These are phyloP conservation scores for Arxiozyma slooffiae DNA, from an alignment of 1,139 yeast genomes.

Conservation along the genomic window DNA sequence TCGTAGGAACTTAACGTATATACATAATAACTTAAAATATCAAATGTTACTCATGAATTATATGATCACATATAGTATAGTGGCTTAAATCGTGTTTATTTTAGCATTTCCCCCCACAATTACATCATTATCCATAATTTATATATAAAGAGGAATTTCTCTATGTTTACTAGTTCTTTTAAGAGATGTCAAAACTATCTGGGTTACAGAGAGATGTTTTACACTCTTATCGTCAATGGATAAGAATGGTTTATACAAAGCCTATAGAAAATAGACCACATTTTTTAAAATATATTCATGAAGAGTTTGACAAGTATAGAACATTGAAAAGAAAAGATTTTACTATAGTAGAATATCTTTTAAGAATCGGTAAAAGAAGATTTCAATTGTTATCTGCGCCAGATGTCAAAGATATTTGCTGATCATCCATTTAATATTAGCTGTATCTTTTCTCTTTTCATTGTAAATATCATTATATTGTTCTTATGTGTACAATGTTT, in stretches of 20 bases:
- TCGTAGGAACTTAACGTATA: too few species aligned
- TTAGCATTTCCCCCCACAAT: too few species aligned
- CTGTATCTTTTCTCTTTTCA: background rate
- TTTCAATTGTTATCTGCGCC: slow-evolving; percentile 64
- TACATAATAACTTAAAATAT: too few species aligned
- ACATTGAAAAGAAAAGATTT: slow-evolving; percentile 68
- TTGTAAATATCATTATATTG: background rate
- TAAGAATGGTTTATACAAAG: slow-evolving; percentile 46
- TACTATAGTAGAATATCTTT: slow-evolving; percentile 73
- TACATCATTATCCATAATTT: too few species aligned
- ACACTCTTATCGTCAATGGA: slow-evolving; percentile 49
- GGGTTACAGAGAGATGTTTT: slow-evolving; percentile 59
- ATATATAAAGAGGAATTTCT: too few species aligned
- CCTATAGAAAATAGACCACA: slow-evolving; percentile 37
- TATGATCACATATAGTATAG: too few species aligned
- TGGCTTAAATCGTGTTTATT: too few species aligned
- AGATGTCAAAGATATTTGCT: slow-evolving; percentile 54
- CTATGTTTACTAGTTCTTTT: too few species aligned
- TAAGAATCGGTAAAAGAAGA: slow-evolving; percentile 66
- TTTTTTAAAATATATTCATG: slow-evolving; percentile 33
- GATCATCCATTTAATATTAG: background rate
- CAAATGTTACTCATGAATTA: too few species aligned
- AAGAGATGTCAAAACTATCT: slow-evolving; percentile 31
- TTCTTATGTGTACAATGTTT: background rate
- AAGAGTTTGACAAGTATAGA: slow-evolving; percentile 56